phyloP scores from a whole-genome alignment of 345 rosid species.

The Corymbia maculata region DNA sequence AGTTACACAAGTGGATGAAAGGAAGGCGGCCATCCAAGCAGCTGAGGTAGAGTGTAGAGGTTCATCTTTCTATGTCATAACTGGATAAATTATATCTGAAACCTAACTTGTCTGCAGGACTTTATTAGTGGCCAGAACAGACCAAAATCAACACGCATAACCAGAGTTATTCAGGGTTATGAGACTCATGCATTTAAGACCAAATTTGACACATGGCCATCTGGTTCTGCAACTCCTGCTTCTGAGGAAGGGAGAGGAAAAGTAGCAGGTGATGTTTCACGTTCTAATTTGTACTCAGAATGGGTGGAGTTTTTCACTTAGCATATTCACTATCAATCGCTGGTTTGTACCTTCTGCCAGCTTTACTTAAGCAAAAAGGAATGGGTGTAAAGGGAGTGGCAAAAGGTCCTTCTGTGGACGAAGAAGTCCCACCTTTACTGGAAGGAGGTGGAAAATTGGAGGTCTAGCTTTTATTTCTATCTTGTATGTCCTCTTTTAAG shows the following conservation, averaged over 20 bases:
- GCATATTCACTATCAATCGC: slow-evolving; percentile 6
- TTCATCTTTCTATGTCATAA: background rate
- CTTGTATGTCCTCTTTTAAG: background rate
- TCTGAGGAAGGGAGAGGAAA: slow-evolving; percentile 98
- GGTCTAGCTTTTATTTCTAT: slow-evolving; percentile 36
- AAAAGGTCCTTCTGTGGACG: slow-evolving; percentile 66
- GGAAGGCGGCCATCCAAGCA: slow-evolving; percentile 71
- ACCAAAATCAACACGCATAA: slow-evolving; percentile 75
- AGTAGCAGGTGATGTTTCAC: slow-evolving; percentile 69
- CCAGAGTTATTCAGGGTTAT: slow-evolving; percentile 86
- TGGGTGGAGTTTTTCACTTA: slow-evolving; percentile 11
- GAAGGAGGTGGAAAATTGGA: slow-evolving; percentile 97
- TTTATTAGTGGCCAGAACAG: slow-evolving; percentile 62
- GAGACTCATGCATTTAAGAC: slow-evolving; percentile 84
- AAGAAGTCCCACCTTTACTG: slow-evolving; percentile 89
- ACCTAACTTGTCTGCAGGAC: slow-evolving; percentile 39
- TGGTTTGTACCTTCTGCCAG: slow-evolving; percentile 26
- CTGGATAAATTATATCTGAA: slow-evolving; percentile 4
- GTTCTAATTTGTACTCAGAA: slow-evolving; percentile 1
- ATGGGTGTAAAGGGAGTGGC: slow-evolving; percentile 70
- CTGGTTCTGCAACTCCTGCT: slow-evolving; percentile 63
- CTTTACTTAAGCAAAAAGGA: slow-evolving; percentile 95
- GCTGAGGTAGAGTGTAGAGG: slow-evolving; percentile 53
- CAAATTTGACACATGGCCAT: slow-evolving; percentile 94
- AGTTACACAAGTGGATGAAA: slow-evolving; percentile 88